Conservation (phyloP, 164 flowering plant genomes). For the Tetracentron sinense region DNA sequence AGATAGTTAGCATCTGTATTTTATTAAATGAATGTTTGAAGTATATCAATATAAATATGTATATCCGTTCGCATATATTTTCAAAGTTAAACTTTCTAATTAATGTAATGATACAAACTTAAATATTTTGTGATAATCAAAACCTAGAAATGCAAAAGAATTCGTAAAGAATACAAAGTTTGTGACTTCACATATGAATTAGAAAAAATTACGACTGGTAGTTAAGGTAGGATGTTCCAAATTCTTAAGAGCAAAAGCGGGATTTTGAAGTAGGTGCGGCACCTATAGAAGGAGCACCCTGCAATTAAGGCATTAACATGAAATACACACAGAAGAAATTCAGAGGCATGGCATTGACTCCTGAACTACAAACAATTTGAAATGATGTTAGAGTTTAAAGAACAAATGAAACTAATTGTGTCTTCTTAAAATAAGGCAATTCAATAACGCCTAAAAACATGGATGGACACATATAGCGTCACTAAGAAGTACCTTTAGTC, state of each 20-base stretch:
- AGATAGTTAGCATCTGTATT: background rate
- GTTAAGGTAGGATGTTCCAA: background rate
- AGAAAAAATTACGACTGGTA: background rate
- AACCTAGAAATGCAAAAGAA: background rate
- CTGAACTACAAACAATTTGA: background rate
- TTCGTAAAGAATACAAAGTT: background rate
- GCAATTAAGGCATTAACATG: background rate
- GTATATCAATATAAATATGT: background rate
- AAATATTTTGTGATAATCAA: too few species aligned
- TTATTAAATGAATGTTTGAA: background rate
- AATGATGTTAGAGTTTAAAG: background rate
- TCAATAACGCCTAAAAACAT: background rate
- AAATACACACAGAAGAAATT: background rate
- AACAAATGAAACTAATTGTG: background rate
- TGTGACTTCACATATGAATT: background rate
- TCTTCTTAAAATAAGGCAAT: background rate
- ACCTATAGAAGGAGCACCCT: background rate
- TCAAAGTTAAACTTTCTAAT: too few species aligned
- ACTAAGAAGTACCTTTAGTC: constrained; percentile 52
- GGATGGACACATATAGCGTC: background rate
- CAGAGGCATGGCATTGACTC: background rate
- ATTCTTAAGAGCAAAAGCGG: background rate
- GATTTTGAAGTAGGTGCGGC: background rate
- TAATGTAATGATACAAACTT: background rate
- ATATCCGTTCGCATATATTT: background rate